phyloP scores from a whole-genome alignment of 208 protist species.

The Leptomonas pyrrhocoris region DNA sequence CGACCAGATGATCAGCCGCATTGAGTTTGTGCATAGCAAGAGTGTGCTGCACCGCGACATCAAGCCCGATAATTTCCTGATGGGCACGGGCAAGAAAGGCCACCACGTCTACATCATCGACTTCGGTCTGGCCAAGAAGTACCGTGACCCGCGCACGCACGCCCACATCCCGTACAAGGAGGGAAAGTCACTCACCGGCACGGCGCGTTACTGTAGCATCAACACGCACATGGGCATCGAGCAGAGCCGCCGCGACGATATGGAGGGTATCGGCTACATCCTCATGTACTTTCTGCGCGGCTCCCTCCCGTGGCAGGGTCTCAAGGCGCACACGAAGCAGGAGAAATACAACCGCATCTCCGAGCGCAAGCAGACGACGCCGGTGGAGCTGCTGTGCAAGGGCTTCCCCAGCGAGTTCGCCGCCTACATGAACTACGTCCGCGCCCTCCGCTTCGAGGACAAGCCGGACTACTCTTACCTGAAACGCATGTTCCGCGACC shows the following conservation, averaged over 20 bases:
- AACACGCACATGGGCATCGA: conserved; percentile 99
- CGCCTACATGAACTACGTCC: conserved; percentile 97
- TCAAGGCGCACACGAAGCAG: conserved; percentile 96
- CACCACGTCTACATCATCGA: conserved; percentile 98
- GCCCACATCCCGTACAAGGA: conserved; percentile 99
- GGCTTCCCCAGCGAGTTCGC: conserved; percentile 95
- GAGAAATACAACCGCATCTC: conserved; percentile 99
- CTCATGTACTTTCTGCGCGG: conserved; percentile 99
- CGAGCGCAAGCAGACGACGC: conserved; percentile 97
- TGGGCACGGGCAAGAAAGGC: conserved; percentile 89
- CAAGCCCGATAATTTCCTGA: conserved; percentile 96
- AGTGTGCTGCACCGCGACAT: conserved; percentile 94
- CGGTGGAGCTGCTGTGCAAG: conserved; percentile 96
- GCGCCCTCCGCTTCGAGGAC: conserved; percentile 98
- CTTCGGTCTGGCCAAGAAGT: conserved; percentile 99
- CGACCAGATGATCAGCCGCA: conserved; percentile 90
- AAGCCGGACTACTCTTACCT: conserved; percentile 99
- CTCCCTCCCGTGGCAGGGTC: conserved; percentile 98
- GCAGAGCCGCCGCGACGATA: conserved; percentile 96
- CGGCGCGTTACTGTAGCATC: conserved; percentile 99
- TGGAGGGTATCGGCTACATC: conserved; percentile 99
- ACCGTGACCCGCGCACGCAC: conserved; percentile 97
- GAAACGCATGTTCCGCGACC: conserved; percentile 97
- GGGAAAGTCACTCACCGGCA: conserved; percentile 99
- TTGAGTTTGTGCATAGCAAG: conserved; percentile 94